A percentile compares a stretch with the other conserved stretches of the same genome.
Evolutionary conservation across 306 rosid species (phyloP).

Genomic region (Alnus glutinosa): DNA sequence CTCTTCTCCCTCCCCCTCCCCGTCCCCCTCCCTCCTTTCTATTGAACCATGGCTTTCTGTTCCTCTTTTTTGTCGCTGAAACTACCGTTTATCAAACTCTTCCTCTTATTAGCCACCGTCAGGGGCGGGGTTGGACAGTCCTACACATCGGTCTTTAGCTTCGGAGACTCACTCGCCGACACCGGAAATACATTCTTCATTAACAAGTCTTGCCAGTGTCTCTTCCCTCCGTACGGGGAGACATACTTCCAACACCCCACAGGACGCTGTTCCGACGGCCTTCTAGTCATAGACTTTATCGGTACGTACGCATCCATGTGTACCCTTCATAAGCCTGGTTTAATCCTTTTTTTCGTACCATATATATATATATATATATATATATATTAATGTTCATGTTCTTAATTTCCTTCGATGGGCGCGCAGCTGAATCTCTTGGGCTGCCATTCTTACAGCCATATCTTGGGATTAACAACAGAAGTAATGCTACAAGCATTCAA

Average conservation of each 20-base stretch:
- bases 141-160: conserved; percentile 57
- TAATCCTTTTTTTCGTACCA: background rate
- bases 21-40: background rate
- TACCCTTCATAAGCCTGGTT: background rate
- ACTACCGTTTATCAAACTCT: background rate
- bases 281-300: conserved; percentile 29
- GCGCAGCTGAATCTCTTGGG: conserved; percentile 51
- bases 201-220: background rate
- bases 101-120: background rate
- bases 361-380: background rate
- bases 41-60: background rate
- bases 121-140: background rate
- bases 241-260: conserved; percentile 35
- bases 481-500: conserved; percentile 2
- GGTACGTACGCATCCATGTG: background rate
- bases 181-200: conserved; percentile 46
- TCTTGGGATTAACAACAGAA: conserved; percentile 23
- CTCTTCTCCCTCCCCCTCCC: too few relatives aligned
- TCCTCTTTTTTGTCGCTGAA: background rate
- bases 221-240: conserved; percentile 32
- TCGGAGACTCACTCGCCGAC: conserved; percentile 64
- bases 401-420: background rate
- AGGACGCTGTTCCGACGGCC: conserved; percentile 40
- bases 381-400: background rate
- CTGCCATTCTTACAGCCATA: conserved; percentile 48